Conservation (phyloP, 2,329 filamentous ascomycete genomes). For the Microdochium bolleyi region DNA sequence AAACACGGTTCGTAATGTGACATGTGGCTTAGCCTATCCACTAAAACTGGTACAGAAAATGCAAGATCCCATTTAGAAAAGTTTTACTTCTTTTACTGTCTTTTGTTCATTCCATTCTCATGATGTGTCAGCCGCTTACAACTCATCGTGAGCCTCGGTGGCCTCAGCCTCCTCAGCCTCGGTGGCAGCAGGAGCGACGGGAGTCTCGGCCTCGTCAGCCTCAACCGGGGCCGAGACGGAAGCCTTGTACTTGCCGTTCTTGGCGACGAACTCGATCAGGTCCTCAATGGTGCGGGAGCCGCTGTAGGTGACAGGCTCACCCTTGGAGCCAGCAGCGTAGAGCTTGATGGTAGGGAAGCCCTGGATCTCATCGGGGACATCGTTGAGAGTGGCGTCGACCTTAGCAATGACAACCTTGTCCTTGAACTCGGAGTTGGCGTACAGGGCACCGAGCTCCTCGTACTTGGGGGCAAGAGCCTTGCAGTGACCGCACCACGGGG, state of each 20-base stretch:
- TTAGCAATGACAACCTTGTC: constrained; percentile 89
- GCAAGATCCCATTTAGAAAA: background rate
- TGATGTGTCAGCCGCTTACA: constrained; percentile 44
- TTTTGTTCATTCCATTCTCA: background rate
- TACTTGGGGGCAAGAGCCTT: constrained; percentile 96
- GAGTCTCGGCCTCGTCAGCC: constrained; percentile 44
- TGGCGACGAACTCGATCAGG: constrained; percentile 83
- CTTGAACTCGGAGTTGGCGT: constrained; percentile 70
- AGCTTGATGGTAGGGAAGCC: constrained; percentile 99
- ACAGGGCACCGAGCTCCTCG: constrained; percentile 78
- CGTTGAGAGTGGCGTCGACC: constrained; percentile 93
- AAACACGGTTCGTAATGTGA: background rate
- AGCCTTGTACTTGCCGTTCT: constrained; percentile 87
- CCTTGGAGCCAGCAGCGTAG: constrained; percentile 85
- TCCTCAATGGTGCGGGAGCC: constrained; percentile 88
- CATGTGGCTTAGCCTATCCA: background rate
- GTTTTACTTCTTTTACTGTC: constrained; percentile 1
- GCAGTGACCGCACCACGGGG: constrained; percentile 99
- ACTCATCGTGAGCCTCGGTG: constrained; percentile 59
- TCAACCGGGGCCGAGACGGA: constrained; percentile 45
- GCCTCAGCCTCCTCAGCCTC: constrained; percentile 38
- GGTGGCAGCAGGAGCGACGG: constrained; percentile 40
- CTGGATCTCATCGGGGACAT: constrained; percentile 92
- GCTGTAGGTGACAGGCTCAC: constrained; percentile 74
- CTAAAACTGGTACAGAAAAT: background rate